Evolutionary conservation across 805 yeast species (phyloP).

Genomic region (Suhomyces prunicola): DNA sequence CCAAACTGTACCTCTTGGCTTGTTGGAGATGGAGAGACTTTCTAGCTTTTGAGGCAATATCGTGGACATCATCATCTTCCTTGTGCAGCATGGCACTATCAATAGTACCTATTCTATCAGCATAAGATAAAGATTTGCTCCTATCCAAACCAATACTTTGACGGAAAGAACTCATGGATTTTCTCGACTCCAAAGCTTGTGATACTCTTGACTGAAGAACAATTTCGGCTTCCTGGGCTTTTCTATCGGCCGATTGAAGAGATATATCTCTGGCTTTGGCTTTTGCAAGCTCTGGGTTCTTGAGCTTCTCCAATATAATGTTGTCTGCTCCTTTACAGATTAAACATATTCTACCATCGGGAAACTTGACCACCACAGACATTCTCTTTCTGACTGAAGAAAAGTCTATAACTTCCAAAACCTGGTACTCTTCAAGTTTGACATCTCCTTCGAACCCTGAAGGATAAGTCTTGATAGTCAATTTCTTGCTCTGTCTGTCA

Average conservation of each 20-base stretch:
- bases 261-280: conserved; percentile 64
- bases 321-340: conserved; percentile 97
- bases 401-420: conserved; percentile 82
- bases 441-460: conserved; percentile 70
- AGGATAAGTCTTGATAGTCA: conserved; percentile 78
- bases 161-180: conserved; percentile 34
- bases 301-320: conserved; percentile 72
- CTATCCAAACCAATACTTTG: conserved; percentile 15
- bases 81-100: conserved; percentile 46
- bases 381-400: conserved; percentile 86
- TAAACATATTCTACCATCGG: conserved; percentile 70
- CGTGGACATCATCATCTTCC: conserved; percentile 52
- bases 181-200: conserved; percentile 27
- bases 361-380: conserved; percentile 81
- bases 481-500: conserved; percentile 57
- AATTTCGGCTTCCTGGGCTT: conserved; percentile 71
- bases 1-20: conserved; percentile 48
- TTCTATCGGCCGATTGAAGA: conserved; percentile 56
- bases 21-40: conserved; percentile 61
- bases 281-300: conserved; percentile 54
- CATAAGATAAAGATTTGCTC: background rate
- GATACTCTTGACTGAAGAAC: conserved; percentile 57
- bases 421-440: conserved; percentile 62
- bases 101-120: conserved; percentile 37
- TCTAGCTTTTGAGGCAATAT: conserved; percentile 51